Evolutionary conservation across 2,329 filamentous ascomycete genomes (phyloP).

Genomic region (Podosphaera fusca): DNA sequence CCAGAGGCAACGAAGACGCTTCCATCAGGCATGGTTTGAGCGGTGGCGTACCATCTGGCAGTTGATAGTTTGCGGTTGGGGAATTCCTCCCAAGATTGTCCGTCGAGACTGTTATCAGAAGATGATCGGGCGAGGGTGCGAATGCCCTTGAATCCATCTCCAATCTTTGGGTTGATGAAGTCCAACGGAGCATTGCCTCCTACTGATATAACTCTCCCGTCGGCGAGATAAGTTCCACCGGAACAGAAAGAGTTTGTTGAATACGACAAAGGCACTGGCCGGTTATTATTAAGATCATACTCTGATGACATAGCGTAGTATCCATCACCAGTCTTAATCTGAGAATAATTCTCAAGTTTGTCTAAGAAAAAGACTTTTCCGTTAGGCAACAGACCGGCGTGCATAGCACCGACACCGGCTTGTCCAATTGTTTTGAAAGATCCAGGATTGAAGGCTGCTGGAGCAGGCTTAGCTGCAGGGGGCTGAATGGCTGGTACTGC

Average conservation of each 20-base stretch:
- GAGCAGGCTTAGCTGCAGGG: conserved; percentile 19
- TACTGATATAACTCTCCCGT: conserved; percentile 29
- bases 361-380: conserved; percentile 36
- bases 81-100: conserved; percentile 29
- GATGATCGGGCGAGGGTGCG: conserved; percentile 29
- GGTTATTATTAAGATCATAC: conserved; percentile 29
- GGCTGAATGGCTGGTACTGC: conserved; percentile 19
- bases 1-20: conserved; percentile 36
- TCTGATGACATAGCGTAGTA: conserved; percentile 36
- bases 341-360: conserved; percentile 39
- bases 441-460: conserved; percentile 22
- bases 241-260: conserved; percentile 38
- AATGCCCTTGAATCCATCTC: conserved; percentile 33
- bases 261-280: conserved; percentile 23
- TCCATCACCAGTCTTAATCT: conserved; percentile 28
- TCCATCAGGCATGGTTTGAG: conserved; percentile 33
- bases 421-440: conserved; percentile 26
- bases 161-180: conserved; percentile 32
- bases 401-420: conserved; percentile 40
- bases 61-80: conserved; percentile 26
- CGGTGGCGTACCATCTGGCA: conserved; percentile 36
- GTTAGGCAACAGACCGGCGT: conserved; percentile 34
- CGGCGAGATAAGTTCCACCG: conserved; percentile 32
- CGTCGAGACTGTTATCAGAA: conserved; percentile 22
- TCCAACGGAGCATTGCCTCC: conserved; percentile 33